phyloP scores from a whole-genome alignment of 1,284 basidiomycete species.

The Moesziomyces parantarcticus region DNA sequence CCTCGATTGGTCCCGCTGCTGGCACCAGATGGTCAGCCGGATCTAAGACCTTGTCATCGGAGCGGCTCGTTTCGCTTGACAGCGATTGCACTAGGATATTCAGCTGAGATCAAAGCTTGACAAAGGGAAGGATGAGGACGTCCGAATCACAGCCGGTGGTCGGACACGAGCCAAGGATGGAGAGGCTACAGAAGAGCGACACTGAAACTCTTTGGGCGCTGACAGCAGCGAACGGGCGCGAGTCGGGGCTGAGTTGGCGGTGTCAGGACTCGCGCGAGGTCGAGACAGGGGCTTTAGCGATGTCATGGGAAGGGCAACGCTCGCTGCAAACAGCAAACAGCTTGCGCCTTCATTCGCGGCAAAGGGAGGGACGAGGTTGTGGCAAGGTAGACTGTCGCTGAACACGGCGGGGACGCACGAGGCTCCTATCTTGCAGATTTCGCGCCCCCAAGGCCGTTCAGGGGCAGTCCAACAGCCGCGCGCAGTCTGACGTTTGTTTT shows the following conservation, averaged over 20 bases:
- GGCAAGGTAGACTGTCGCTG: slow-evolving; percentile 16
- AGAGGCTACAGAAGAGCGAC: not conserved
- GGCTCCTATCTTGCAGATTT: slow-evolving; percentile 26
- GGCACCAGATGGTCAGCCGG: no score
- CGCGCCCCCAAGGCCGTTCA: not conserved
- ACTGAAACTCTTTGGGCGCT: slow-evolving; percentile 5
- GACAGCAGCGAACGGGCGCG: not conserved
- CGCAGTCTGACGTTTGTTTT: slow-evolving; percentile 22
- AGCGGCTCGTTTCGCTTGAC: no score
- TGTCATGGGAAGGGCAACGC: not conserved
- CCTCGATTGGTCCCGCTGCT: no score
- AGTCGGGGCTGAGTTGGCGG: slow-evolving; percentile 9
- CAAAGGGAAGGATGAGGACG: no score
- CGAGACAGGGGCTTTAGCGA: slow-evolving; percentile 12
- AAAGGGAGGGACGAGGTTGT: no score
- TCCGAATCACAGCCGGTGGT: not conserved
- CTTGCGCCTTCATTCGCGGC: not conserved
- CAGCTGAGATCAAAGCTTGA: no score
- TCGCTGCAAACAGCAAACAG: not conserved
- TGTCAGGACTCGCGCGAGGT: not conserved
- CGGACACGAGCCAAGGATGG: not conserved
- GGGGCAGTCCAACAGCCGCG: not conserved
- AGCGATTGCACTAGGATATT: no score
- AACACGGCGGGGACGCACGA: slow-evolving; percentile 15
- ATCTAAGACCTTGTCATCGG: no score